Conservation (phyloP, 1,139 yeast species). For the Protomyces inouyei region DNA sequence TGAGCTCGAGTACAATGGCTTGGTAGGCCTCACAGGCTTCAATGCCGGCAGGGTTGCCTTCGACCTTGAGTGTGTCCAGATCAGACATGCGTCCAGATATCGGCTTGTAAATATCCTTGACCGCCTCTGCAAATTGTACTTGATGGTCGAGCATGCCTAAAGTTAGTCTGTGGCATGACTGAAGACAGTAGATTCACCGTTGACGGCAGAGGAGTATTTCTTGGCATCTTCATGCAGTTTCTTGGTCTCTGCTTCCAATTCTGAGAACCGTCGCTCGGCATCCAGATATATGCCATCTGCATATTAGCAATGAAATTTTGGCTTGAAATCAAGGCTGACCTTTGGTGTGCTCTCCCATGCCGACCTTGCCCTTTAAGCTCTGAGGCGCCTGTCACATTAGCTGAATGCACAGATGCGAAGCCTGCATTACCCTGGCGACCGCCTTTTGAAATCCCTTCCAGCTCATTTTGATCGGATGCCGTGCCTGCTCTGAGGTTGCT, state of each 20-base stretch:
- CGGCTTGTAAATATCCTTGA: constrained; percentile 94
- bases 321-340: constrained; percentile 48
- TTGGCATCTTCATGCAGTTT: constrained; percentile 84
- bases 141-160: constrained; percentile 72
- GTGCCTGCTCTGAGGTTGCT: neutral
- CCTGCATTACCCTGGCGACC: neutral
- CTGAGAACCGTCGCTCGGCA: constrained; percentile 93
- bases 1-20: constrained; percentile 78
- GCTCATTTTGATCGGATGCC: neutral
- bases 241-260: constrained; percentile 82
- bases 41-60: constrained; percentile 94
- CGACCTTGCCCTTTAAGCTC: constrained; percentile 66
- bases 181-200: constrained; percentile 45
- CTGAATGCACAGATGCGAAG: neutral
- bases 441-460: constrained; percentile 23
- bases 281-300: constrained; percentile 81
- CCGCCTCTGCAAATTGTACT: constrained; percentile 85
- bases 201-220: constrained; percentile 82
- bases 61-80: constrained; percentile 77
- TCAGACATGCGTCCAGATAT: constrained; percentile 87
- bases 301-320: constrained; percentile 48
- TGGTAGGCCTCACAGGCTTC: constrained; percentile 89
- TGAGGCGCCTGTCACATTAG: constrained; percentile 47
- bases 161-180: neutral
- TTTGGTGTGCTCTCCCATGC: constrained; percentile 43